Evolutionary conservation across 2,329 filamentous ascomycete genomes (phyloP).

Genomic region (Monilinia laxa): DNA sequence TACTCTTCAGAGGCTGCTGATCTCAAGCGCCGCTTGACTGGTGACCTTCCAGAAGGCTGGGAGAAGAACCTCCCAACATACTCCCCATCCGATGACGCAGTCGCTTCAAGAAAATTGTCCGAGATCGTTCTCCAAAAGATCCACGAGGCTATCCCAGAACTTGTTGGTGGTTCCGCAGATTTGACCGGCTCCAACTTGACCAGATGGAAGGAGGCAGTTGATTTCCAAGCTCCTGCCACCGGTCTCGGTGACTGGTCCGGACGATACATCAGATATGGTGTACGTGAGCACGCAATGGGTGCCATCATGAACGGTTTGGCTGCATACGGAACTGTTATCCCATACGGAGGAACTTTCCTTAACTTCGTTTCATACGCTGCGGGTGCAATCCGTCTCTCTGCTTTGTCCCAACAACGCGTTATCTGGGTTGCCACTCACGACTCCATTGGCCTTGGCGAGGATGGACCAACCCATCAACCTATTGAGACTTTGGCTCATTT

Average conservation of each 20-base stretch:
- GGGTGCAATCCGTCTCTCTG: conserved; percentile 89
- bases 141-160: conserved; percentile 78
- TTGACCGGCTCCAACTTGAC: conserved; percentile 98
- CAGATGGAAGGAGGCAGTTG: conserved; percentile 92
- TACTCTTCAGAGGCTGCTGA: conserved; percentile 79
- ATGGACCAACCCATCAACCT: conserved; percentile 97
- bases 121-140: conserved; percentile 91
- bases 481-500: conserved; percentile 98
- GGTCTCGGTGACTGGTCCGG: conserved; percentile 87
- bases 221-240: conserved; percentile 90
- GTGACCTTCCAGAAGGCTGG: conserved; percentile 92
- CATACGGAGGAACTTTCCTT: conserved; percentile 93
- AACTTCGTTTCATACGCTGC: conserved; percentile 99
- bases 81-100: conserved; percentile 77
- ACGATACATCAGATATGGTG: conserved; percentile 90
- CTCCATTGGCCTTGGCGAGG: conserved; percentile 98
- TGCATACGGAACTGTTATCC: conserved; percentile 92
- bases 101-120: conserved; percentile 94
- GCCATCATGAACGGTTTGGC: conserved; percentile 93
- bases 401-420: conserved; percentile 83
- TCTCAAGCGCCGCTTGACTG: conserved; percentile 73
- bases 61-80: conserved; percentile 91
- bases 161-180: conserved; percentile 94
- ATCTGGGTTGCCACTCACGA: conserved; percentile 99
- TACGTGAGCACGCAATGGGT: conserved; percentile 89